These are phyloP conservation scores for Suzukiozyma palmioleophila DNA, from an alignment of 1,139 yeast species.

Conservation along the genomic window DNA sequence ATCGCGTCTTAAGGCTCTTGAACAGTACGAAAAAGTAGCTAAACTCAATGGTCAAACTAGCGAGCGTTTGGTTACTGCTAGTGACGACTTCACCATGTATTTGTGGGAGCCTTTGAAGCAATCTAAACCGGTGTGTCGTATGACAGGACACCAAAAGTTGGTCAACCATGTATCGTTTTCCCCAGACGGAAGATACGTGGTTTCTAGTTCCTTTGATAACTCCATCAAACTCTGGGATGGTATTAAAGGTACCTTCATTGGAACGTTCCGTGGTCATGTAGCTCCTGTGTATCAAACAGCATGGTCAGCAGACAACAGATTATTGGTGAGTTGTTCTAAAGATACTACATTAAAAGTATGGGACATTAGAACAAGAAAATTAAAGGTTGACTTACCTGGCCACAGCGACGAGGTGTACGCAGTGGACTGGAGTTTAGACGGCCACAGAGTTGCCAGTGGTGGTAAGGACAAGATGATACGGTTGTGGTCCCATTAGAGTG, in stretches of 20 bases:
- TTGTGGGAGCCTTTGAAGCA: conserved; percentile 89
- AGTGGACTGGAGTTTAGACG: conserved; percentile 98
- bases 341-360: conserved; percentile 97
- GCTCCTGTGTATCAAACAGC: conserved; percentile 98
- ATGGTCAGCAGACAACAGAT: conserved; percentile 94
- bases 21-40: conserved; percentile 74
- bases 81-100: conserved; percentile 97
- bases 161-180: conserved; percentile 95
- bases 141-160: conserved; percentile 97
- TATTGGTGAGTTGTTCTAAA: conserved; percentile 88
- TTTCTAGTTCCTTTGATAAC: conserved; percentile 93
- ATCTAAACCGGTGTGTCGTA: conserved; percentile 78
- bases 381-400: conserved; percentile 89
- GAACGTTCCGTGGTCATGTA: conserved; percentile 94
- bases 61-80: conserved; percentile 89
- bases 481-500: conserved; percentile 73
- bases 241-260: conserved; percentile 78
- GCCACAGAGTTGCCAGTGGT: conserved; percentile 88
- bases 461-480: conserved; percentile 95
- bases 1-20: conserved; percentile 31
- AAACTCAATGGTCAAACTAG: conserved; percentile 60
- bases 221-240: conserved; percentile 97
- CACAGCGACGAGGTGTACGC: conserved; percentile 95
- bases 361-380: conserved; percentile 85
- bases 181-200: conserved; percentile 90